A percentile compares a stretch with the other conserved stretches of the same genome.
Evolutionary conservation across 345 rosid species (phyloP).

Genomic region (Populus nigra): DNA sequence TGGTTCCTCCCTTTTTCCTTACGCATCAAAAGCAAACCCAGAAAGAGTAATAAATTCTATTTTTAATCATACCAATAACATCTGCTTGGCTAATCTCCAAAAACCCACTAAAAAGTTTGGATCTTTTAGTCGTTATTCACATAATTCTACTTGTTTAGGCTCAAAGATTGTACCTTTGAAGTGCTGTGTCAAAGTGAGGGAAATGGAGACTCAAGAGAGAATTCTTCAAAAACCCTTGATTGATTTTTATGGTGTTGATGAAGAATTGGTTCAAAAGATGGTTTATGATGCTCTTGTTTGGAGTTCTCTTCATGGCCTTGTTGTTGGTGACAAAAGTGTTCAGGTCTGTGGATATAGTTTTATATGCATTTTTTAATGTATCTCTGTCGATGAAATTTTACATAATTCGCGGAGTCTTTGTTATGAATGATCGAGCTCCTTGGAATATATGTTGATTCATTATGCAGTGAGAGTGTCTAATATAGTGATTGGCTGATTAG

Average conservation of each 20-base stretch:
- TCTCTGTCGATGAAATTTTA: background rate
- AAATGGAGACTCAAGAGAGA: slow-evolving; percentile 43
- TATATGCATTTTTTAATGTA: background rate
- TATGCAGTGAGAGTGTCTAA: background rate
- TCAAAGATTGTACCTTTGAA: slow-evolving; percentile 34
- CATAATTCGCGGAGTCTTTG: background rate
- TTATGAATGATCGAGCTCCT: background rate
- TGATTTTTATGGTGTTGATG: slow-evolving; percentile 52
- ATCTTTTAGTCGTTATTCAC: background rate
- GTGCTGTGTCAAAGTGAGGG: slow-evolving; percentile 31
- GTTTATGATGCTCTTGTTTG: slow-evolving; percentile 93
- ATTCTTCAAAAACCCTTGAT: slow-evolving; percentile 26
- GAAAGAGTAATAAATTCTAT: background rate
- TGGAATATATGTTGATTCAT: background rate
- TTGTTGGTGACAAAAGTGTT: slow-evolving; percentile 73
- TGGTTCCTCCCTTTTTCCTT: background rate
- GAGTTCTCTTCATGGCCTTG: slow-evolving; percentile 92
- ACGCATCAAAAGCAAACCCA: background rate
- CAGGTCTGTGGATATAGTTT: slow-evolving; percentile 39
- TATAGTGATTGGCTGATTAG: background rate
- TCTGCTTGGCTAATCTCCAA: background rate
- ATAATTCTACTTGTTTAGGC: background rate
- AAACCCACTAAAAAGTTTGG: slow-evolving; percentile 1
- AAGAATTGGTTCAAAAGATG: slow-evolving; percentile 61
- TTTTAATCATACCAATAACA: background rate